Conservation (phyloP, 371 early-diverging fungal genomes). For the Polyrhizophydium stewartii region DNA sequence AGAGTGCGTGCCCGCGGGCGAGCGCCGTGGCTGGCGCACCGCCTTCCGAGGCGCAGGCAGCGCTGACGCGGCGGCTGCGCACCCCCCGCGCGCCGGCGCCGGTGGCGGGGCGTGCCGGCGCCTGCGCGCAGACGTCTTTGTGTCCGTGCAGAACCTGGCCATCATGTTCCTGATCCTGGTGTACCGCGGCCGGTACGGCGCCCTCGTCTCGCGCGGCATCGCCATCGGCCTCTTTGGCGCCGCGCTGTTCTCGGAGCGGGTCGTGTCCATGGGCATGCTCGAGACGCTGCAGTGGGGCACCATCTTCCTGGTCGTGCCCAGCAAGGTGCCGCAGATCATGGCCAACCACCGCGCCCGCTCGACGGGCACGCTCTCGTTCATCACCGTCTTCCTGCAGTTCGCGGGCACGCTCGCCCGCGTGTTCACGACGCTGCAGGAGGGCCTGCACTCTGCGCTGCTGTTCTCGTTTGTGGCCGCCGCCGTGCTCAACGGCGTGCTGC, state of each 20-base stretch:
- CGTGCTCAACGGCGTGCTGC: slow-evolving; percentile 71
- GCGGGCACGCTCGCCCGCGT: slow-evolving; percentile 82
- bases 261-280: slow-evolving; percentile 52
- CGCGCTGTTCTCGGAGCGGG: slow-evolving; percentile 35
- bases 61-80: no score
- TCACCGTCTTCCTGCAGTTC: slow-evolving; percentile 82
- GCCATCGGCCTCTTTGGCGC: slow-evolving; percentile 32
- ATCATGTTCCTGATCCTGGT: slow-evolving; percentile 69
- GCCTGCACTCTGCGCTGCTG: slow-evolving; percentile 63
- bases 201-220: slow-evolving; percentile 36
- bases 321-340: slow-evolving; percentile 85
- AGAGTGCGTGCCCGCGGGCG: no score
- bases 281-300: slow-evolving; percentile 67
- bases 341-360: slow-evolving; percentile 66
- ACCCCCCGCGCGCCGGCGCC: no score
- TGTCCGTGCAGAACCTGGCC: slow-evolving; percentile 72
- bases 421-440: slow-evolving; percentile 86
- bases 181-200: slow-evolving; percentile 43
- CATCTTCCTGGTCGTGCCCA: slow-evolving; percentile 72
- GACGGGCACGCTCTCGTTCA: slow-evolving; percentile 89
- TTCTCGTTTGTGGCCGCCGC: slow-evolving; percentile 66
- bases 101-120: no score
- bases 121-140: slow-evolving; percentile 36
- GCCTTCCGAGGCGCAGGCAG: no score
- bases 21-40: no score